These are phyloP conservation scores for Auricularia sp. DNA, from an alignment of 768 basidiomycete species.

Conservation along the genomic window DNA sequence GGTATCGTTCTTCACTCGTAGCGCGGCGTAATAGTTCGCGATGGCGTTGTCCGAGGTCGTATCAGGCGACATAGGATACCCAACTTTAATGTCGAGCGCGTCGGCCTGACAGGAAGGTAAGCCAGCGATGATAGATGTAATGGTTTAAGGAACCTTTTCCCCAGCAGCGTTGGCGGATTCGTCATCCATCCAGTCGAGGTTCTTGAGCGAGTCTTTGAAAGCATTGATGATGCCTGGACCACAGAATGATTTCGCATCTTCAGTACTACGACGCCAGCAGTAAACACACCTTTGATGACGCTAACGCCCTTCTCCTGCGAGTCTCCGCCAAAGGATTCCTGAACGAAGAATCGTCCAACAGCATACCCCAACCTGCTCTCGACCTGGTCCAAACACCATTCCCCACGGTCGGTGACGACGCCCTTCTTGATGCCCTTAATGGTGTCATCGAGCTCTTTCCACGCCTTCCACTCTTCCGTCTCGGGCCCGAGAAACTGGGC, in stretches of 20 bases:
- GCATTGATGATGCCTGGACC: conserved; percentile 61
- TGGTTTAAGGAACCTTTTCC: conserved; percentile 49
- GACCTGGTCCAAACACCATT: conserved; percentile 68
- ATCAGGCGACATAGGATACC: conserved; percentile 82
- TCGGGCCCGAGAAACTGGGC: conserved; percentile 62
- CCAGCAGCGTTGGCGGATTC: conserved; percentile 71
- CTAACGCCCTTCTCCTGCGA: conserved; percentile 72
- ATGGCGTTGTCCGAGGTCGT: conserved; percentile 62
- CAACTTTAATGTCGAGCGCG: conserved; percentile 81
- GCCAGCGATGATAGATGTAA: neutral
- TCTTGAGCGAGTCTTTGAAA: conserved; percentile 66
- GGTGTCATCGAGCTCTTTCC: conserved; percentile 56
- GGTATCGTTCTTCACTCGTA: conserved; percentile 51
- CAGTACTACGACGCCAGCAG: neutral
- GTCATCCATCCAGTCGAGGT: conserved; percentile 88
- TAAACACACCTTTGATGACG: conserved; percentile 59
- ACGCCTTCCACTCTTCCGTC: conserved; percentile 72
- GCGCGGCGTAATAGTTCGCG: conserved; percentile 58
- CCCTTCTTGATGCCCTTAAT: conserved; percentile 83
- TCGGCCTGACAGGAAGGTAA: conserved; percentile 42
- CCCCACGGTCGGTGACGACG: conserved; percentile 60
- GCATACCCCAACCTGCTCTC: conserved; percentile 78
- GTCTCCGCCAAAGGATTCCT: conserved; percentile 67
- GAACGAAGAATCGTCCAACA: conserved; percentile 80
- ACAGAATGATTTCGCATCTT: conserved; percentile 1